phyloP scores from a whole-genome alignment of 2,329 filamentous ascomycete genomes.

The Drechslera avenae region DNA sequence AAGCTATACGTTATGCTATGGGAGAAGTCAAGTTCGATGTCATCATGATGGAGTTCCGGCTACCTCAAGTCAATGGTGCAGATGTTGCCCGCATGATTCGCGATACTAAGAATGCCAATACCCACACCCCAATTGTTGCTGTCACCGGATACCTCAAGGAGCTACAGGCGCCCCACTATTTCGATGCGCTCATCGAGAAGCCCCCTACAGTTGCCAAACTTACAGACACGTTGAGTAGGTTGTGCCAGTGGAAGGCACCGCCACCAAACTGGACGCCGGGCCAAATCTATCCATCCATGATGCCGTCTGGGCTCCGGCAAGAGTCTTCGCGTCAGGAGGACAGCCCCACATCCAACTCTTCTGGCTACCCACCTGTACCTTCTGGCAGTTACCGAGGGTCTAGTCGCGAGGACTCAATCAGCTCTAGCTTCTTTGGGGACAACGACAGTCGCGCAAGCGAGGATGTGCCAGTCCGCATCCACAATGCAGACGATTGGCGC shows the following conservation, averaged over 20 bases:
- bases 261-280: conserved; percentile 60
- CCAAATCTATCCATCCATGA: conserved; percentile 51
- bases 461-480: conserved; percentile 76
- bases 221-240: conserved; percentile 80
- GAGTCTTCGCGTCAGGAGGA: conserved; percentile 70
- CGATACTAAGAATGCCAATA: conserved; percentile 93
- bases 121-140: conserved; percentile 91
- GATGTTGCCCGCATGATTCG: conserved; percentile 98
- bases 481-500: conserved; percentile 77
- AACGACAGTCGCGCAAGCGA: conserved; percentile 75
- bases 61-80: conserved; percentile 91
- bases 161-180: conserved; percentile 90
- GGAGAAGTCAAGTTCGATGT: conserved; percentile 98
- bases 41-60: conserved; percentile 96
- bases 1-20: conserved; percentile 91
- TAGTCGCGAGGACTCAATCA: conserved; percentile 86
- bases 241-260: conserved; percentile 93
- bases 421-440: conserved; percentile 86
- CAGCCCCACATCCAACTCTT: conserved; percentile 80
- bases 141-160: conserved; percentile 99
- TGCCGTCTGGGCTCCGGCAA: conserved; percentile 67
- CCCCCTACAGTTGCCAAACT: conserved; percentile 92
- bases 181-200: conserved; percentile 94
- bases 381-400: conserved; percentile 78
- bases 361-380: conserved; percentile 73